These are phyloP conservation scores for Spathaspora jeffriesii DNA, from an alignment of 1,139 yeast genomes.

Conservation along the genomic window DNA sequence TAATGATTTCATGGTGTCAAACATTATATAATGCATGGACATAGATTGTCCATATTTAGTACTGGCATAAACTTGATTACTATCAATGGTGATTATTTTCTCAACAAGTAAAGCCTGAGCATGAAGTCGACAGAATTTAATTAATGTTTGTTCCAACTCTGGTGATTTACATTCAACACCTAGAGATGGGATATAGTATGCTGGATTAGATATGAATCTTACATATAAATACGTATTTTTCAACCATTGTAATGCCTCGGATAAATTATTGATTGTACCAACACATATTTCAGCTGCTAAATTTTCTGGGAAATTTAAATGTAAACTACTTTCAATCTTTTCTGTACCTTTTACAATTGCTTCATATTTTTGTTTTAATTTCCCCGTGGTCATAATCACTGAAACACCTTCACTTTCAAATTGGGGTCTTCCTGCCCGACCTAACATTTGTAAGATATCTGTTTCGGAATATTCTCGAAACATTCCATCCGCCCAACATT, in stretches of 20 bases:
- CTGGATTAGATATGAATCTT: slow-evolving; percentile 77
- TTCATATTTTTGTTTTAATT: slow-evolving; percentile 83
- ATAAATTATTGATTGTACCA: slow-evolving; percentile 61
- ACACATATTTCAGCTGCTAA: slow-evolving; percentile 86
- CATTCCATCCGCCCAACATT: slow-evolving; percentile 80
- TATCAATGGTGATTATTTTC: slow-evolving; percentile 20
- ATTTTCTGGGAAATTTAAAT: slow-evolving; percentile 68
- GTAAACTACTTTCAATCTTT: slow-evolving; percentile 89
- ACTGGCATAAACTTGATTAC: slow-evolving; percentile 17
- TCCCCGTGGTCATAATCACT: slow-evolving; percentile 84
- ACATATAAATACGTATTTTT: slow-evolving; percentile 78
- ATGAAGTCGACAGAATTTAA: slow-evolving; percentile 26
- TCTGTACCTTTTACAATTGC: slow-evolving; percentile 88
- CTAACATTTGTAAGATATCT: slow-evolving; percentile 93
- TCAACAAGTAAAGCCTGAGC: slow-evolving; percentile 25
- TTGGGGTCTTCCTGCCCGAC: slow-evolving; percentile 97
- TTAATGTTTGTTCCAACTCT: slow-evolving; percentile 24
- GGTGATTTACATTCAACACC: slow-evolving; percentile 52
- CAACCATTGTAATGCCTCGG: slow-evolving; percentile 80
- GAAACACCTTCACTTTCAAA: slow-evolving; percentile 95
- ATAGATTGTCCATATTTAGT: slow-evolving; percentile 45
- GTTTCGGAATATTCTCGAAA: slow-evolving; percentile 94
- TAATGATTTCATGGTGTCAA: slow-evolving; percentile 39
- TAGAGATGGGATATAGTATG: slow-evolving; percentile 45
- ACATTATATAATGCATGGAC: slow-evolving; percentile 45